Evolutionary conservation across 352 stramenopile genomes (phyloP).

Genomic region (Pythium aquatile): DNA sequence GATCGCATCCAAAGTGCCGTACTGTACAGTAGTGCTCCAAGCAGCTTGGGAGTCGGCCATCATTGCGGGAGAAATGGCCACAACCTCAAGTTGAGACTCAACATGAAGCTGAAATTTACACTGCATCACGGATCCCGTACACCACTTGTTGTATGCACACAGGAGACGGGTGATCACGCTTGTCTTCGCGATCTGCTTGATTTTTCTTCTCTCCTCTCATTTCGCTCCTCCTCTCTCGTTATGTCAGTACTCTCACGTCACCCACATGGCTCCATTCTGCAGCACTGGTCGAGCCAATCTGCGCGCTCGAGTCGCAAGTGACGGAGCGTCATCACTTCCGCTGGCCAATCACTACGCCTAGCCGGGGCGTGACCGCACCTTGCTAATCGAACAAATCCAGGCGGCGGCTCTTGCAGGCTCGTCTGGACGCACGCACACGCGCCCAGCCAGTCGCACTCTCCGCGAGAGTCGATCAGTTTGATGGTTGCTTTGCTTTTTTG

Average conservation of each 20-base stretch:
- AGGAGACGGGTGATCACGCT: background rate
- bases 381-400: slow-evolving; percentile 23
- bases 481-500: background rate
- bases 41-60: no score
- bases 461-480: background rate
- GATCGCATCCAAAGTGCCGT: no score
- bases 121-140: no score
- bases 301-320: slow-evolving; percentile 5
- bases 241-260: background rate
- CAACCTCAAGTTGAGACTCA: no score
- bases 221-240: background rate
- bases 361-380: slow-evolving; percentile 18
- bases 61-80: no score
- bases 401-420: background rate
- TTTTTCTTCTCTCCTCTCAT: background rate
- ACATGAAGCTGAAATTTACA: no score
- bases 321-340: slow-evolving; percentile 24
- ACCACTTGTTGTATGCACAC: no score
- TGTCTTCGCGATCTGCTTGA: background rate
- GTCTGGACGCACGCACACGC: background rate
- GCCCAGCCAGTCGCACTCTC: background rate
- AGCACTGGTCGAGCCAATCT: slow-evolving; percentile 10
- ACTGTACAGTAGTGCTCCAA: no score
- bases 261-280: slow-evolving; percentile 1
- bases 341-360: slow-evolving; percentile 21